Evolutionary conservation across 176 grass and related monocot genomes (phyloP).

Genomic region (Carex littledalei): DNA sequence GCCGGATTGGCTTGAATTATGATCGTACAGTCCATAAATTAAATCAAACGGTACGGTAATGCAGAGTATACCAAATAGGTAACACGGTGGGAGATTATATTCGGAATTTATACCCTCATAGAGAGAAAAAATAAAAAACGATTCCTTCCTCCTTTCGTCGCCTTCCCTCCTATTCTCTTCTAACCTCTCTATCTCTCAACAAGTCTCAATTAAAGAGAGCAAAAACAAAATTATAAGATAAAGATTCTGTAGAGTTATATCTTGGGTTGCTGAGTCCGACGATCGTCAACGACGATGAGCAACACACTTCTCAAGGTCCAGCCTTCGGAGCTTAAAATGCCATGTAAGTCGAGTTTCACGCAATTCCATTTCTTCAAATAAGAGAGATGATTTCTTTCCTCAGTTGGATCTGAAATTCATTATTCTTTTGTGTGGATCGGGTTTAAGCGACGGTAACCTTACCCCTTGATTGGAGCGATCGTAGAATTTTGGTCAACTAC

Average conservation of each 20-base stretch:
- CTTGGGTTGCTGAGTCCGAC: not conserved
- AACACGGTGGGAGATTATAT: not conserved
- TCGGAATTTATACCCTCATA: not conserved
- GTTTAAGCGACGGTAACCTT: not conserved
- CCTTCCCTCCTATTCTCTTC: slow-evolving; percentile 24
- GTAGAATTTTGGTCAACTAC: not conserved
- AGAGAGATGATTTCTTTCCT: not conserved
- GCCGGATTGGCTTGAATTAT: too few species aligned
- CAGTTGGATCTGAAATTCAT: slow-evolving; percentile 23
- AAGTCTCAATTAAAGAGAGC: slow-evolving; percentile 1
- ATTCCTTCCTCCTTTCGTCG: not conserved
- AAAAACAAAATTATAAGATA: not conserved
- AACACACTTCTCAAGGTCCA: slow-evolving; percentile 70
- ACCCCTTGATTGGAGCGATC: not conserved
- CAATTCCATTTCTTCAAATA: not conserved
- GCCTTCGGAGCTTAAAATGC: slow-evolving; percentile 84
- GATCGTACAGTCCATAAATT: too few species aligned
- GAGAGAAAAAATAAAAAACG: not conserved
- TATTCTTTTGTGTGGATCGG: slow-evolving; percentile 1
- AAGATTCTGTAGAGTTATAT: not conserved
- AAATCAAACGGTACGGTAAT: too few species aligned
- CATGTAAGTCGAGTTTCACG: slow-evolving; percentile 43
- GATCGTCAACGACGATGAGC: slow-evolving; percentile 41
- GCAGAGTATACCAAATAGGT: not conserved
- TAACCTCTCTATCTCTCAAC: too few species aligned